phyloP scores from a whole-genome alignment of 2,329 filamentous ascomycete genomes.

The Camptophora hylomeconis region DNA sequence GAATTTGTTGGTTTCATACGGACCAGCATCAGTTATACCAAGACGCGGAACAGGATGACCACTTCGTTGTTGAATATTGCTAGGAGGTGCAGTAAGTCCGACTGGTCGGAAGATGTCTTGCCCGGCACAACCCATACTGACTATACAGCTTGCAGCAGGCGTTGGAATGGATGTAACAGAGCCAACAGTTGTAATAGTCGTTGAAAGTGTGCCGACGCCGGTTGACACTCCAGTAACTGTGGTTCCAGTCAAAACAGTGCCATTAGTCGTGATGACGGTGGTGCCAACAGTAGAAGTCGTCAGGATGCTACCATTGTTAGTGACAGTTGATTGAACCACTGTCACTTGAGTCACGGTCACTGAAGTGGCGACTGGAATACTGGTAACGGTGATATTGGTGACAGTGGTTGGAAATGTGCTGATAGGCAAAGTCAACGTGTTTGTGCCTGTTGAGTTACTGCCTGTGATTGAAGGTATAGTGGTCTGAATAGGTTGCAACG shows the following conservation, averaged over 20 bases:
- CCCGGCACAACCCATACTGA: slow-evolving; percentile 14
- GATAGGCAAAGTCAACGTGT: slow-evolving; percentile 16
- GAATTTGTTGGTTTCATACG: slow-evolving; percentile 43
- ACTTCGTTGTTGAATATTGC: slow-evolving; percentile 24
- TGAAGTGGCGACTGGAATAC: slow-evolving; percentile 11
- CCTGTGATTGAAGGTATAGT: slow-evolving; percentile 12
- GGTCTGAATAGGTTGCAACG: slow-evolving; percentile 14
- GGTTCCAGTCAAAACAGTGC: slow-evolving; percentile 13
- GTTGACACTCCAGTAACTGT: slow-evolving; percentile 12
- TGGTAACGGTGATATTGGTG: slow-evolving; percentile 11
- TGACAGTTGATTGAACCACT: slow-evolving; percentile 13
- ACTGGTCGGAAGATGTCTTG: slow-evolving; percentile 32
- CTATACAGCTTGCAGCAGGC: slow-evolving; percentile 10
- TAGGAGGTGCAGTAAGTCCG: slow-evolving; percentile 24
- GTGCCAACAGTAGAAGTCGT: slow-evolving; percentile 13
- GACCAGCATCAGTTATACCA: slow-evolving; percentile 21
- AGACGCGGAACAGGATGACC: slow-evolving; percentile 31
- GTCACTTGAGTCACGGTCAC: slow-evolving; percentile 12
- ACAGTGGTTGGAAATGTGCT: slow-evolving; percentile 14
- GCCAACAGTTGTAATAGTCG: slow-evolving; percentile 9
- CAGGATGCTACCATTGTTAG: slow-evolving; percentile 8
- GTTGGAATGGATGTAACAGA: slow-evolving; percentile 9
- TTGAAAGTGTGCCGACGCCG: slow-evolving; percentile 11
- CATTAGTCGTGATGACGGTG: slow-evolving; percentile 14
- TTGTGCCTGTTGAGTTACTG: slow-evolving; percentile 10